Evolutionary conservation across 1,284 basidiomycete species (phyloP).

Genomic region (Marasmius fiardii): DNA sequence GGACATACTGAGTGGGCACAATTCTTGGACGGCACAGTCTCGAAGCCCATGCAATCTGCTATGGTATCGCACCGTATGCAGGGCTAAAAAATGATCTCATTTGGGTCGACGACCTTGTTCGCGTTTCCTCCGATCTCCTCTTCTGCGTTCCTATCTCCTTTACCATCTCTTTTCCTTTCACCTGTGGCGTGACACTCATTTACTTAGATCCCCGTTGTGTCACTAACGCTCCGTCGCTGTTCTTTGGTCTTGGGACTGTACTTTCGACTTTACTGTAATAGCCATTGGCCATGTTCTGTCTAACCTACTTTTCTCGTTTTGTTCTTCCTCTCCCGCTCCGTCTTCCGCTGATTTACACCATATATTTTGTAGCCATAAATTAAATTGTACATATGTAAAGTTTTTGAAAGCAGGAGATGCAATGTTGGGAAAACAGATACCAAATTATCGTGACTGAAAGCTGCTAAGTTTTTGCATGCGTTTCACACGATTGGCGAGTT

Average conservation of each 20-base stretch:
- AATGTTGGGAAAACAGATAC: neutral
- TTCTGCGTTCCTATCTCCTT: neutral
- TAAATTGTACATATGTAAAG: conserved; percentile 3
- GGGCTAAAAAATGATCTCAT: neutral
- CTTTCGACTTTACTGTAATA: neutral
- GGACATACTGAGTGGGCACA: conserved; percentile 57
- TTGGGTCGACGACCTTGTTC: neutral
- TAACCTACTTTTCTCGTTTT: neutral
- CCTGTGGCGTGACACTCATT: neutral
- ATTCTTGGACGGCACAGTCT: conserved; percentile 27
- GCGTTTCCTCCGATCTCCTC: neutral
- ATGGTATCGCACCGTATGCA: conserved; percentile 12
- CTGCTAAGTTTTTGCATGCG: conserved; percentile 58
- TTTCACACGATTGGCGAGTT: conserved; percentile 58
- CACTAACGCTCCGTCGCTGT: neutral
- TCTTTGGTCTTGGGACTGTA: neutral
- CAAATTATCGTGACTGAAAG: conserved; percentile 1
- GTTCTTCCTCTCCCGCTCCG: neutral
- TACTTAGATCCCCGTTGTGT: neutral
- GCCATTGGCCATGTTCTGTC: neutral
- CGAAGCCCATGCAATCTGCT: neutral
- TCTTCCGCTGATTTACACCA: neutral
- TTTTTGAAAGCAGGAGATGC: conserved; percentile 6
- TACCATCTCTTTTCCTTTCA: neutral
- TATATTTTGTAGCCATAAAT: conserved; percentile 1